Evolutionary conservation across 495 filamentous ascomycete genomes (phyloP).

Genomic region (Lineolata rhizophorae): DNA sequence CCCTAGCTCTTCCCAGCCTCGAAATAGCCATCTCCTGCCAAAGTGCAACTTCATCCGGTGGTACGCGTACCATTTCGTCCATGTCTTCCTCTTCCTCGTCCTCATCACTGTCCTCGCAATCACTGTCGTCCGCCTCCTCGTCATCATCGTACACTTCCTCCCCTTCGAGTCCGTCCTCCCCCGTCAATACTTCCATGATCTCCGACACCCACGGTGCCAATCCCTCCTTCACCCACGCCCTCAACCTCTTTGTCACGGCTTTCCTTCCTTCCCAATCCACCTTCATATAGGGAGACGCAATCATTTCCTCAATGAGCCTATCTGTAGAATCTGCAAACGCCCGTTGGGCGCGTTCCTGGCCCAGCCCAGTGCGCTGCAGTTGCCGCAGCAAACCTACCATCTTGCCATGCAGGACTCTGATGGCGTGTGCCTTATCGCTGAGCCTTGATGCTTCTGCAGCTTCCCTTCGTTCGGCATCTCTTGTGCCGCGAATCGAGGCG

Average conservation of each 20-base stretch:
- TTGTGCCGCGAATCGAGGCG: too few relatives aligned
- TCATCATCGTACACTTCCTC: constrained; percentile 4
- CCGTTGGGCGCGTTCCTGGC: constrained; percentile 49
- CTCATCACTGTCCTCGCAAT: background rate
- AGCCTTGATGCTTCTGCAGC: too few relatives aligned
- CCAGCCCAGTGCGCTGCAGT: constrained; percentile 53
- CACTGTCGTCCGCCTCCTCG: background rate
- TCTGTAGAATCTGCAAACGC: constrained; percentile 38
- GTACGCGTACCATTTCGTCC: constrained; percentile 3
- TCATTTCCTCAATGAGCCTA: constrained; percentile 11
- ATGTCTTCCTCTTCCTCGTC: constrained; percentile 1
- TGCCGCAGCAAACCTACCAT: too few relatives aligned
- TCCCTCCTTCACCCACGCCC: constrained; percentile 17
- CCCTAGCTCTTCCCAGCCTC: constrained; percentile 57
- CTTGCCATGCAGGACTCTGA: too few relatives aligned
- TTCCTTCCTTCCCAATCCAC: constrained; percentile 17
- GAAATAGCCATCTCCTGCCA: constrained; percentile 67
- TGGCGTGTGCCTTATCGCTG: too few relatives aligned
- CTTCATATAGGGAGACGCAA: constrained; percentile 13
- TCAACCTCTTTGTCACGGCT: constrained; percentile 39
- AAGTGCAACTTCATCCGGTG: constrained; percentile 13
- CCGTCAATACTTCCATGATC: too few relatives aligned
- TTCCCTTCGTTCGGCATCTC: too few relatives aligned
- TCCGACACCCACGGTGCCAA: constrained; percentile 8
- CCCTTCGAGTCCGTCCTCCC: too few relatives aligned